phyloP scores from a whole-genome alignment of 2,329 filamentous ascomycete species.

The Alternaria gansuensis region DNA sequence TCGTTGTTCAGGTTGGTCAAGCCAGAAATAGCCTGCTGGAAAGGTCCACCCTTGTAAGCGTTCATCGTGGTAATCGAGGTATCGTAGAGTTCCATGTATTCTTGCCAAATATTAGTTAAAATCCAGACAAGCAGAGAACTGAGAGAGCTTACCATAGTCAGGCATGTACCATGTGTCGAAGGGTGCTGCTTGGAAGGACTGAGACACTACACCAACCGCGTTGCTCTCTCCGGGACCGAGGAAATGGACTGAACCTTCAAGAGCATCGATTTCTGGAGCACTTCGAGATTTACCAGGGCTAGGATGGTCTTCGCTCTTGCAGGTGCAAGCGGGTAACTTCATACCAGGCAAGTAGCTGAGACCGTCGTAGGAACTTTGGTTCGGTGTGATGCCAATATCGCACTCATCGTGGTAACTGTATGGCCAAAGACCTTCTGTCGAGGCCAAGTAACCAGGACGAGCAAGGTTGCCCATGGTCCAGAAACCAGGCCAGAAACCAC shows the following conservation, averaged over 20 bases:
- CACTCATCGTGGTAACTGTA: conserved; percentile 76
- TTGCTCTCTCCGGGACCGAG: conserved; percentile 60
- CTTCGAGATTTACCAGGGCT: conserved; percentile 70
- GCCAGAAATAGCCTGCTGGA: conserved; percentile 64
- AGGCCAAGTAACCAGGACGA: conserved; percentile 72
- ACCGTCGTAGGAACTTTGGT: conserved; percentile 73
- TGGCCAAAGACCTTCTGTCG: conserved; percentile 77
- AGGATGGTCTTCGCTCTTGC: conserved; percentile 70
- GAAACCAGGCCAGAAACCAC: conserved; percentile 78
- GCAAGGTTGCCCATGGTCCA: conserved; percentile 80
- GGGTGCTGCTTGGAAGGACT: conserved; percentile 72
- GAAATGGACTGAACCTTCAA: conserved; percentile 71
- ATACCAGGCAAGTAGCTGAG: conserved; percentile 74
- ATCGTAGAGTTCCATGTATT: conserved; percentile 73
- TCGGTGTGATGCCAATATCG: conserved; percentile 75
- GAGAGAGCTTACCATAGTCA: conserved; percentile 54
- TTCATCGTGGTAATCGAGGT: conserved; percentile 62
- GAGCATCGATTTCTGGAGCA: conserved; percentile 75
- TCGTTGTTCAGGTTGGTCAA: conserved; percentile 64
- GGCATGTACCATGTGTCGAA: conserved; percentile 76
- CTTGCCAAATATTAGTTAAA: conserved; percentile 49
- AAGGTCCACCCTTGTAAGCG: conserved; percentile 63
- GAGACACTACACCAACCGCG: conserved; percentile 69
- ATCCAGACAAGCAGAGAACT: neutral
- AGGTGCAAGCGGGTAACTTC: conserved; percentile 74